Evolutionary conservation across 2,329 filamentous ascomycete species (phyloP).

Genomic region (Nannizzia gypsea): DNA sequence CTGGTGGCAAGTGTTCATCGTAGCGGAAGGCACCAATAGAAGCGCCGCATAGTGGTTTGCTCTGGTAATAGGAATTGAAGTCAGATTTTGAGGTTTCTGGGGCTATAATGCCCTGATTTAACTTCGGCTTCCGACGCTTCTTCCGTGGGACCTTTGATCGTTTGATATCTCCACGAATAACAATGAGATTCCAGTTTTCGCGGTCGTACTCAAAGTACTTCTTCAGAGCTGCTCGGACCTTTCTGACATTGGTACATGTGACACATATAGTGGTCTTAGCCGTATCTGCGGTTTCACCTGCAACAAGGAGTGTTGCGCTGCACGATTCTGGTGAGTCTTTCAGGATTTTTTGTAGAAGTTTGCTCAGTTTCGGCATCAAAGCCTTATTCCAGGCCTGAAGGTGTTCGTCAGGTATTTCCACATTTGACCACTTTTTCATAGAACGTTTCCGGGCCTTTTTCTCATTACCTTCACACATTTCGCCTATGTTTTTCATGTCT

Average conservation of each 20-base stretch:
- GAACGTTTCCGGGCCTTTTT: constrained; percentile 28
- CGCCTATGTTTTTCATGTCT: constrained; percentile 12
- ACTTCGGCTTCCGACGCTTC: constrained; percentile 29
- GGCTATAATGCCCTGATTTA: constrained; percentile 19
- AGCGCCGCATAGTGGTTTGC: constrained; percentile 68
- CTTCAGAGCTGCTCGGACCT: constrained; percentile 46
- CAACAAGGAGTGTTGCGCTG: constrained; percentile 49
- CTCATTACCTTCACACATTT: constrained; percentile 19
- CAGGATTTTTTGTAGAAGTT: constrained; percentile 47
- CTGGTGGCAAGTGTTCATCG: constrained; percentile 74
- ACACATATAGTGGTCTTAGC: constrained; percentile 52
- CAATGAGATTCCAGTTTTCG: constrained; percentile 47
- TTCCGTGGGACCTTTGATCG: constrained; percentile 41
- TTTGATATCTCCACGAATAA: constrained; percentile 47
- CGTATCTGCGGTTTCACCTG: constrained; percentile 45
- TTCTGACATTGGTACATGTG: constrained; percentile 47
- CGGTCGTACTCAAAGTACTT: constrained; percentile 47
- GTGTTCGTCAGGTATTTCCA: constrained; percentile 45
- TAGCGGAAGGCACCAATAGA: constrained; percentile 87
- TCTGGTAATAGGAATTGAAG: constrained; percentile 64
- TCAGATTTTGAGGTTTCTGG: constrained; percentile 22
- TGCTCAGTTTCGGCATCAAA: constrained; percentile 46
- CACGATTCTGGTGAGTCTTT: constrained; percentile 50
- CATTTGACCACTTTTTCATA: constrained; percentile 34
- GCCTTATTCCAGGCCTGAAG: constrained; percentile 48